A percentile compares a stretch with the other conserved stretches of the same genome.
These are phyloP conservation scores for Neonectria punicea DNA, from an alignment of 2,329 filamentous ascomycete species.

Conservation along the genomic window DNA sequence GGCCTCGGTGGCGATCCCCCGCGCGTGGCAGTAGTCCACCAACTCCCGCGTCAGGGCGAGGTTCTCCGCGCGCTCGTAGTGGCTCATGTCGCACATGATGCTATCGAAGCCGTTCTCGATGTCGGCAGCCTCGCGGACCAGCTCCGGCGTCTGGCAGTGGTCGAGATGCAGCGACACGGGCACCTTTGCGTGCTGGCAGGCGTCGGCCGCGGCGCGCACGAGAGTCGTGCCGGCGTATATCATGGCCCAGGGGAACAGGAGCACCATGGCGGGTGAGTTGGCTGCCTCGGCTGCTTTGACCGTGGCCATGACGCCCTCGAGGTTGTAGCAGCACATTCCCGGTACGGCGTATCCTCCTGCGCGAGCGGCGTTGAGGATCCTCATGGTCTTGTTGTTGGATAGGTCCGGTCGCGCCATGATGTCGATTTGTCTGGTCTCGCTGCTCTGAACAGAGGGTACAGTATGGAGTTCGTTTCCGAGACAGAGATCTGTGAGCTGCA, in stretches of 20 bases:
- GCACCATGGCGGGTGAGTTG: constrained; percentile 72
- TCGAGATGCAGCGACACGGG: constrained; percentile 73
- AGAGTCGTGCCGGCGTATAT: constrained; percentile 68
- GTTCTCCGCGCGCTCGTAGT: constrained; percentile 77
- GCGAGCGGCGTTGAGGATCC: constrained; percentile 31
- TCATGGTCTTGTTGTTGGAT: constrained; percentile 21
- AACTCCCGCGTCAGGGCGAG: constrained; percentile 70
- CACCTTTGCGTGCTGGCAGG: constrained; percentile 63
- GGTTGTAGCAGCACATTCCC: constrained; percentile 70
- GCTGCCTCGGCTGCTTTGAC: constrained; percentile 75
- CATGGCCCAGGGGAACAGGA: constrained; percentile 78
- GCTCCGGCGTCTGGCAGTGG: constrained; percentile 70
- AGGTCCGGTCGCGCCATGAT: constrained; percentile 15
- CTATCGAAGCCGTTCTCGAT: constrained; percentile 64
- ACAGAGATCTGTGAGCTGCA: background rate
- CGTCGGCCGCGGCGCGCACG: constrained; percentile 64
- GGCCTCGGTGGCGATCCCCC: constrained; percentile 74
- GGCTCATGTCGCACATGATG: constrained; percentile 83
- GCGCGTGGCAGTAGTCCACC: constrained; percentile 68
- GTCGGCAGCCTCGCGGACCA: constrained; percentile 65
- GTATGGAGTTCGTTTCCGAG: too few relatives aligned
- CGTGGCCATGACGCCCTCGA: constrained; percentile 75
- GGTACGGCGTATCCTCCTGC: constrained; percentile 60
- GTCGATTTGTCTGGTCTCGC: background rate
- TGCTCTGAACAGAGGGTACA: background rate